Conservation (phyloP, 2,329 filamentous ascomycete species). For the Alternaria arborescens region DNA sequence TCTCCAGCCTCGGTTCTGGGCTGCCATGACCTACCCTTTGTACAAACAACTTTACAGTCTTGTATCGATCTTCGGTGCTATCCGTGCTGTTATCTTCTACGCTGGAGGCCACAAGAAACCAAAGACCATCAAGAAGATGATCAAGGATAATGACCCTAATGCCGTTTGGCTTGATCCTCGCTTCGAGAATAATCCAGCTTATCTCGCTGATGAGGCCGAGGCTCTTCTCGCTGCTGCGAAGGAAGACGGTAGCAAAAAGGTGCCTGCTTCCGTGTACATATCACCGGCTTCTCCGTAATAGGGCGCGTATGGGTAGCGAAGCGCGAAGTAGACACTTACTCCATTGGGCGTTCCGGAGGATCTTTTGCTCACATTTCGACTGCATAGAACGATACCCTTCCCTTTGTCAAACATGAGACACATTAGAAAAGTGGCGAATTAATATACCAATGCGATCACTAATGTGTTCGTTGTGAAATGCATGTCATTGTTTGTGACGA, state of each 20-base stretch:
- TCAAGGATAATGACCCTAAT: slow-evolving; percentile 22
- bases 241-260: neutral
- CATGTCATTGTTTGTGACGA: neutral
- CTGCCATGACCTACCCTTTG: slow-evolving; percentile 17
- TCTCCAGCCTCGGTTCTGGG: slow-evolving; percentile 25
- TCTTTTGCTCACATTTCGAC: neutral
- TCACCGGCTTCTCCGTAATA: neutral
- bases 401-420: neutral
- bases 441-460: neutral
- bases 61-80: slow-evolving; percentile 24
- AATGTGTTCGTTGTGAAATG: neutral
- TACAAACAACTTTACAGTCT: slow-evolving; percentile 28
- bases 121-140: slow-evolving; percentile 24
- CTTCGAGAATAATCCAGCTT: slow-evolving; percentile 24
- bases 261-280: neutral
- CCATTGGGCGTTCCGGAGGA: neutral
- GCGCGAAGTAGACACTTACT: neutral
- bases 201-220: slow-evolving; percentile 23
- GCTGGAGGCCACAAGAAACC: slow-evolving; percentile 23
- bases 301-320: neutral
- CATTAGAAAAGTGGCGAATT: neutral
- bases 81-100: slow-evolving; percentile 21
- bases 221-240: neutral
- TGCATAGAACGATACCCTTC: neutral
- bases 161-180: slow-evolving; percentile 28